Conservation (phyloP, 257 asterid species). For the Solanum clarkiae region DNA sequence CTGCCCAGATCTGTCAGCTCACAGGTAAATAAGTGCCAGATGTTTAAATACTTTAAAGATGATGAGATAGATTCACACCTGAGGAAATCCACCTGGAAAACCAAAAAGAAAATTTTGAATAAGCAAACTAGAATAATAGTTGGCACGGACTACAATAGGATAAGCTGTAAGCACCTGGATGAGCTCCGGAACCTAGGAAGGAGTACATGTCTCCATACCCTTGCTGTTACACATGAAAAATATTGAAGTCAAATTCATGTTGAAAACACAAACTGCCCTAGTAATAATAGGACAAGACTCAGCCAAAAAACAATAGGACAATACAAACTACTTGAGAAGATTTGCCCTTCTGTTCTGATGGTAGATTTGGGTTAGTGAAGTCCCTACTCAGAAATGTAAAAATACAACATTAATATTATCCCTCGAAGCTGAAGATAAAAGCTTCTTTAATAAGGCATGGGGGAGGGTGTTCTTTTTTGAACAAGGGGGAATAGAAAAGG, state of each 20-base stretch:
- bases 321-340: slow-evolving; percentile 62
- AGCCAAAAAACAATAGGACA: slow-evolving; percentile 3
- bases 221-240: slow-evolving; percentile 30
- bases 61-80: slow-evolving; percentile 37
- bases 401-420: slow-evolving; percentile 7
- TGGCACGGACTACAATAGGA: background rate
- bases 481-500: background rate
- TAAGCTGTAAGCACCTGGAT: slow-evolving; percentile 32
- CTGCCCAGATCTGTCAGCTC: background rate
- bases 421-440: slow-evolving; percentile 2
- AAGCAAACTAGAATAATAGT: background rate
- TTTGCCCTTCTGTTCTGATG: slow-evolving; percentile 94
- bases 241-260: background rate
- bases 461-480: background rate
- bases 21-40: background rate
- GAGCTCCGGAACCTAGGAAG: slow-evolving; percentile 16
- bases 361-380: slow-evolving; percentile 87
- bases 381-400: slow-evolving; percentile 43
- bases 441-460: background rate
- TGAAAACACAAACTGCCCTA: background rate
- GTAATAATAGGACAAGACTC: slow-evolving; percentile 10
- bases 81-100: slow-evolving; percentile 76
- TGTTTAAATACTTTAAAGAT: background rate
- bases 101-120: background rate
- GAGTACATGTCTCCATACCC: slow-evolving; percentile 69